Percentiles rank a stretch among this genome's conserved stretches.
Evolutionary conservation across 306 rosid genomes (phyloP).

Genomic region (Rosa rugosa): DNA sequence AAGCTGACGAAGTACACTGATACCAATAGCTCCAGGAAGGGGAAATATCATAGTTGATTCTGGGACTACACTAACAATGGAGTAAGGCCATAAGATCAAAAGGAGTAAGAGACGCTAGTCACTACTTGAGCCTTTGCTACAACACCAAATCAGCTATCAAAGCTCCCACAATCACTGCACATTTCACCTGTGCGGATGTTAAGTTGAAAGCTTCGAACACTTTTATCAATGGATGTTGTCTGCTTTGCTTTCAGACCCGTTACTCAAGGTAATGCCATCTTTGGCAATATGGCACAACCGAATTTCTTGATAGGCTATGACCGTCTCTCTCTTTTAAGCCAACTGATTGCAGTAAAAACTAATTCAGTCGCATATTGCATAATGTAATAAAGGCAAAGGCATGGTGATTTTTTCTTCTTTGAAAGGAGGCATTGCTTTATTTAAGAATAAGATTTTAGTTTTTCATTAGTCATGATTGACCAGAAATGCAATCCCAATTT

Average conservation of each 20-base stretch:
- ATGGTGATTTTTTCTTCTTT: neutral
- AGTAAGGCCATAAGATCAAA: neutral
- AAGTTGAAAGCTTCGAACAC: neutral
- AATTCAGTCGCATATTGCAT: neutral
- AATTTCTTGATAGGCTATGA: conserved; percentile 47
- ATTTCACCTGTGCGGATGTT: neutral
- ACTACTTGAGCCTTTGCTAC: neutral
- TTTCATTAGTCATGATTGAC: too few species aligned
- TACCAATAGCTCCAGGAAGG: neutral
- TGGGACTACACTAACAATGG: neutral
- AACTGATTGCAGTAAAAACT: conserved; percentile 22
- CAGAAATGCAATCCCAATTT: neutral
- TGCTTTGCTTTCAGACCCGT: conserved; percentile 6
- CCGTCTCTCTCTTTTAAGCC: conserved; percentile 34
- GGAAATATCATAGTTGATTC: neutral
- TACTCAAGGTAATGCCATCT: neutral
- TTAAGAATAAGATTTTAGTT: too few species aligned
- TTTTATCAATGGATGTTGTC: conserved; percentile 4
- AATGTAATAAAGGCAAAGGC: neutral
- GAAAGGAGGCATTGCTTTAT: neutral
- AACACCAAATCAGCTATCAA: neutral
- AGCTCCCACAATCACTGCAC: neutral
- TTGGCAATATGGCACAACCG: conserved; percentile 41
- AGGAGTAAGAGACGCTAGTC: neutral
- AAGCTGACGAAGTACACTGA: conserved; percentile 44